phyloP scores from a whole-genome alignment of 2,329 filamentous ascomycete species.

The Erysiphe pulchra region DNA sequence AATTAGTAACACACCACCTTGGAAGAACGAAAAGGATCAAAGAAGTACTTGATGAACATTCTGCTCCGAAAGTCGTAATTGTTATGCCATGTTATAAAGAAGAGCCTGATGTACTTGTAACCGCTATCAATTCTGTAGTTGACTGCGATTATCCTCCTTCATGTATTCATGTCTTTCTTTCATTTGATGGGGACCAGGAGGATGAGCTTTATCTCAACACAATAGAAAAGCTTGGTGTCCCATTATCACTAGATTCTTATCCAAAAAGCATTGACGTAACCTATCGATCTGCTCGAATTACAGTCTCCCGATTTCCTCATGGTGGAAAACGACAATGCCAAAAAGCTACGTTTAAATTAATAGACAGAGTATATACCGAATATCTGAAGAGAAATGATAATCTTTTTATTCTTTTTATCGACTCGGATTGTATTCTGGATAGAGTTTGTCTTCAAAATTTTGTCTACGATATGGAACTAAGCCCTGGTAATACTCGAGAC shows the following conservation, averaged over 20 bases:
- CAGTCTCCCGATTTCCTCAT: constrained; percentile 75
- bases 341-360: constrained; percentile 76
- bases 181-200: constrained; percentile 75
- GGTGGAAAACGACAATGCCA: constrained; percentile 88
- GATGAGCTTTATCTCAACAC: constrained; percentile 77
- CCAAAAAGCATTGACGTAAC: constrained; percentile 76
- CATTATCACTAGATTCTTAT: constrained; percentile 49
- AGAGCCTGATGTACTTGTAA: constrained; percentile 56
- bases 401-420: constrained; percentile 86
- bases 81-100: constrained; percentile 97
- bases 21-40: constrained; percentile 65
- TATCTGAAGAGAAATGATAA: constrained; percentile 78
- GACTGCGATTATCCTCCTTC: constrained; percentile 81
- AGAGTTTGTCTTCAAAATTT: constrained; percentile 86
- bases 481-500: constrained; percentile 69
- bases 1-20: constrained; percentile 66
- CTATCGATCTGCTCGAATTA: constrained; percentile 63
- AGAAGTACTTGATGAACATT: constrained; percentile 56
- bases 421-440: constrained; percentile 90
- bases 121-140: constrained; percentile 74
- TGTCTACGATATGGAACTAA: constrained; percentile 95
- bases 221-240: constrained; percentile 61
- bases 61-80: constrained; percentile 80
- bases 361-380: constrained; percentile 72
- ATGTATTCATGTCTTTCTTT: constrained; percentile 85